phyloP scores from a whole-genome alignment of 1,284 basidiomycete species.

The Pterulicium gracile region DNA sequence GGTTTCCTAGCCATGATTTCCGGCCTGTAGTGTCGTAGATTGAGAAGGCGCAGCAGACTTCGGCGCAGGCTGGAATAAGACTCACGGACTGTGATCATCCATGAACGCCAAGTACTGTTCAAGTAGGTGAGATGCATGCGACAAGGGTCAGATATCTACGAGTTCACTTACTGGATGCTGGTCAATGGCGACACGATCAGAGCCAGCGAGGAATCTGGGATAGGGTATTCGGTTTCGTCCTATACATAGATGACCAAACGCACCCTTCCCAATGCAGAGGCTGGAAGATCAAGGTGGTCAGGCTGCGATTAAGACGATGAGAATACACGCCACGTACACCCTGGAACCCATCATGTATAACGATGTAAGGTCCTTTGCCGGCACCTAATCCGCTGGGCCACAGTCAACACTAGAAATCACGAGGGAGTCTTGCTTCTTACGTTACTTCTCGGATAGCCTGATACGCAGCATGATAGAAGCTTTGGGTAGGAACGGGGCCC shows the following conservation, averaged over 20 bases:
- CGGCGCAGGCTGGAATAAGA: slow-evolving; percentile 19
- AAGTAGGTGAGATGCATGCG: slow-evolving; percentile 33
- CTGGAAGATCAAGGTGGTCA: slow-evolving; percentile 13
- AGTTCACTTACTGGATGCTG: slow-evolving; percentile 48
- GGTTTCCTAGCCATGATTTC: slow-evolving; percentile 40
- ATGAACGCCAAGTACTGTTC: slow-evolving; percentile 32
- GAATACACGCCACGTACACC: slow-evolving; percentile 40
- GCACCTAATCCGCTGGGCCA: slow-evolving; percentile 62
- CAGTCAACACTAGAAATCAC: slow-evolving; percentile 72
- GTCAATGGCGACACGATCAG: slow-evolving; percentile 75
- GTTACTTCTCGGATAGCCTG: slow-evolving; percentile 52
- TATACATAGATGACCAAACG: slow-evolving; percentile 3
- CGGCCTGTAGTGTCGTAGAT: slow-evolving; percentile 31
- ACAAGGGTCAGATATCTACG: slow-evolving; percentile 9
- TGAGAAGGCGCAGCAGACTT: no score
- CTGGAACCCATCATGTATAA: slow-evolving; percentile 74
- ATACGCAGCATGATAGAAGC: slow-evolving; percentile 60
- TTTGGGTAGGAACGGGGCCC: slow-evolving; percentile 33
- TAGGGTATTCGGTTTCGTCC: slow-evolving; percentile 24
- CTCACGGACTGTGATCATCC: slow-evolving; percentile 24
- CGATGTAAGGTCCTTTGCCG: slow-evolving; percentile 73
- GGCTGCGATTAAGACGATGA: slow-evolving; percentile 7
- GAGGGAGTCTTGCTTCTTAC: slow-evolving; percentile 58
- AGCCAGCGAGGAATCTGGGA: slow-evolving; percentile 61
- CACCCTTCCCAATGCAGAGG: slow-evolving; percentile 31